Percentiles rank a stretch among this genome's conserved stretches.
phyloP scores from a whole-genome alignment of 2,329 filamentous ascomycete species.

The Exserohilum turcica region DNA sequence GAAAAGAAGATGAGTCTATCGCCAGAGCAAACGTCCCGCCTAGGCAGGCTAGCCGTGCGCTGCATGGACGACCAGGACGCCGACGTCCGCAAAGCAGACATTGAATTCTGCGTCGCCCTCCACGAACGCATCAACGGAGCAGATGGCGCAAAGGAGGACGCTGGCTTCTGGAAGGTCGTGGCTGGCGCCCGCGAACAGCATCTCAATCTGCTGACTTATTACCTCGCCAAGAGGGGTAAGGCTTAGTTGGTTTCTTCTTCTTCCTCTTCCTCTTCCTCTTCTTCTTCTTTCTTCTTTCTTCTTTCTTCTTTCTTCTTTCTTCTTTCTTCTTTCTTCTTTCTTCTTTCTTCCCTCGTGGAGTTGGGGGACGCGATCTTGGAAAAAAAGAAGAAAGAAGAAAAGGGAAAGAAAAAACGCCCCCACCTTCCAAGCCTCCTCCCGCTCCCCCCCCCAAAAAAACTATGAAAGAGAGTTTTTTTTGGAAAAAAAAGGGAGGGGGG shows the following conservation, averaged over 20 bases:
- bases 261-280: background rate
- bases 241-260: conserved; percentile 21
- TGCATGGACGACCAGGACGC: conserved; percentile 48
- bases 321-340: too few relatives aligned
- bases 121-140: conserved; percentile 55
- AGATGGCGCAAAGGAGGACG: conserved; percentile 46
- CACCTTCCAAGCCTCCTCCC: too few relatives aligned
- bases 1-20: conserved; percentile 39
- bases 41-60: conserved; percentile 47
- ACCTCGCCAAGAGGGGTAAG: conserved; percentile 62
- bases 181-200: conserved; percentile 70
- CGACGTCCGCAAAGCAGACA: conserved; percentile 68
- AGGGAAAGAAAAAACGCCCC: too few relatives aligned
- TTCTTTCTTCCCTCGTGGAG: background rate
- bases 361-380: too few relatives aligned
- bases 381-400: too few relatives aligned
- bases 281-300: background rate
- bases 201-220: conserved; percentile 79
- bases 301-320: background rate
- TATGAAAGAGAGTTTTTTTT: too few relatives aligned
- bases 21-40: conserved; percentile 43
- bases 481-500: background rate
- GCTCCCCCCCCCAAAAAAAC: too few relatives aligned
- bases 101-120: conserved; percentile 76
- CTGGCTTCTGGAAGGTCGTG: conserved; percentile 70